A percentile compares a stretch with the other conserved stretches of the same genome.
phyloP scores from a whole-genome alignment of 2,329 filamentous ascomycete species.

The Metarhizium sp. region DNA sequence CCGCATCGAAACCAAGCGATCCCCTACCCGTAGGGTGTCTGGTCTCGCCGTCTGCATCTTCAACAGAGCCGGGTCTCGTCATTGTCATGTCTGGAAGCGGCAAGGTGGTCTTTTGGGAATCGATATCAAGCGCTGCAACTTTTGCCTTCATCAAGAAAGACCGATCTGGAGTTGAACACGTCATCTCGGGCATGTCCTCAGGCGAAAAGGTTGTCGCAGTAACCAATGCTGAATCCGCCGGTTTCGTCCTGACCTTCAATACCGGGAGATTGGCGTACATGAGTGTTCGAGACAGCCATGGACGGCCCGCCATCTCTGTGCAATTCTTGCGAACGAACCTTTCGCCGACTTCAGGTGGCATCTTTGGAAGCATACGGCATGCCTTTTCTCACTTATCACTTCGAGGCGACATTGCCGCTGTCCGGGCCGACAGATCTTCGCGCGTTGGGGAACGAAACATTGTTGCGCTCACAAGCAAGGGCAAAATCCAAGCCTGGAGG shows the following conservation, averaged over 20 bases:
- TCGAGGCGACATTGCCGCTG: constrained; percentile 70
- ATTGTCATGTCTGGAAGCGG: constrained; percentile 77
- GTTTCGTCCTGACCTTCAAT: constrained; percentile 77
- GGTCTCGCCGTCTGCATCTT: constrained; percentile 67
- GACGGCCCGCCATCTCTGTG: constrained; percentile 69
- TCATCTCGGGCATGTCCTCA: constrained; percentile 63
- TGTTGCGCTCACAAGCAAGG: constrained; percentile 68
- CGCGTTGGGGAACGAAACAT: constrained; percentile 78
- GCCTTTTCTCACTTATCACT: constrained; percentile 61
- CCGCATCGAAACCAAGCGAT: constrained; percentile 58
- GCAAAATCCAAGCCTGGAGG: constrained; percentile 76
- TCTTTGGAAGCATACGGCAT: constrained; percentile 74
- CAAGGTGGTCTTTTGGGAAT: constrained; percentile 91
- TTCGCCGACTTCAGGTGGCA: constrained; percentile 48
- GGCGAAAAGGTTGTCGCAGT: constrained; percentile 72
- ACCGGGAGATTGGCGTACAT: constrained; percentile 81
- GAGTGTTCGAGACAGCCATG: constrained; percentile 76
- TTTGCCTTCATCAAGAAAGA: constrained; percentile 76
- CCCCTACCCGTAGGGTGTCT: constrained; percentile 75
- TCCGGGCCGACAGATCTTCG: constrained; percentile 61
- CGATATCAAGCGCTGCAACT: constrained; percentile 78
- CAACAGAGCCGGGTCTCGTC: constrained; percentile 76
- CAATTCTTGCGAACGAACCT: constrained; percentile 62
- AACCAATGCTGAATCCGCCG: constrained; percentile 73
- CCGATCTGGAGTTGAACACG: constrained; percentile 68